Evolutionary conservation across 208 protist genomes (phyloP).

Genomic region (Polymyxa betae): DNA sequence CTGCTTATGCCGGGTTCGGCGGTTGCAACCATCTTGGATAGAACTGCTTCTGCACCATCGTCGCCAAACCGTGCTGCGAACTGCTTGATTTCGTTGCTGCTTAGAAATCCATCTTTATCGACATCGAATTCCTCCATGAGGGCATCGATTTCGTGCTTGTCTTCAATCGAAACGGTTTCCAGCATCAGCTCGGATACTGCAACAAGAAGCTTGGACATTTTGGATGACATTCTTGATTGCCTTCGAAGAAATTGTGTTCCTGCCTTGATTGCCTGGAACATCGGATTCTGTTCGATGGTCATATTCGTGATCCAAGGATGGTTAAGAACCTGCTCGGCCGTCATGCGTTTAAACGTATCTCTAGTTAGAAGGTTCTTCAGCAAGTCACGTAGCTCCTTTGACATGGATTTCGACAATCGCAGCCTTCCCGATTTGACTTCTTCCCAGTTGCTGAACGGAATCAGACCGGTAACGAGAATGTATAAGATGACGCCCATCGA

Average conservation of each 20-base stretch:
- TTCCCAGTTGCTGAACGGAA: constrained; percentile 52
- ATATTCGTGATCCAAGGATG: constrained; percentile 18
- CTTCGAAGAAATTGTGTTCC: neutral
- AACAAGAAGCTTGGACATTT: neutral
- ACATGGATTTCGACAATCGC: constrained; percentile 49
- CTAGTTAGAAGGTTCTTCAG: constrained; percentile 27
- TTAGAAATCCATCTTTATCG: constrained; percentile 13
- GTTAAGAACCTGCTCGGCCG: neutral
- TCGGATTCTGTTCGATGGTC: constrained; percentile 21
- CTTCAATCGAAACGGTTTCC: neutral
- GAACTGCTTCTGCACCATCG: neutral
- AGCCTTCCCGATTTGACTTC: constrained; percentile 23
- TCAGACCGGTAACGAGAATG: constrained; percentile 32
- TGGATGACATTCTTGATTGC: neutral
- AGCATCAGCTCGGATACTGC: neutral
- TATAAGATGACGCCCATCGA: constrained; percentile 44
- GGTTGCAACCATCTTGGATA: neutral
- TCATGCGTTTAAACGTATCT: constrained; percentile 15
- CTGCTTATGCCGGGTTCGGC: neutral
- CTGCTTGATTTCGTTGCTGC: neutral
- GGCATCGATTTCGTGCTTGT: constrained; percentile 23
- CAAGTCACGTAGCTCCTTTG: constrained; percentile 45
- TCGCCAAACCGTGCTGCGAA: neutral
- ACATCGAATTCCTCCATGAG: constrained; percentile 27
- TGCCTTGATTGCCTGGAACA: neutral